Conservation (phyloP, 2,329 filamentous ascomycete genomes). For the Aphanoascus verrucosus region DNA sequence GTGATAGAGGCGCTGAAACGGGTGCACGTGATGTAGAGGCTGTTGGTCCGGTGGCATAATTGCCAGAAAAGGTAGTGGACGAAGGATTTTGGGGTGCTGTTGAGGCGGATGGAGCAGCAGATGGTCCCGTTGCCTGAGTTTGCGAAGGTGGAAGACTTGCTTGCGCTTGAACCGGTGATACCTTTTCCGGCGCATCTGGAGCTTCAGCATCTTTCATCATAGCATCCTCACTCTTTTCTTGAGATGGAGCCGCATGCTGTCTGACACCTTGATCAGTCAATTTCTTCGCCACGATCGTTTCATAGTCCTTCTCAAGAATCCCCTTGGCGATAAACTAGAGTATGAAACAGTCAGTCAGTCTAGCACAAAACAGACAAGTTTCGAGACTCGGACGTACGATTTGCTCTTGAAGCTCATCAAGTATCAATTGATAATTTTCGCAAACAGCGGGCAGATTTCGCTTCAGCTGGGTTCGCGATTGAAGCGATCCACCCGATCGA, state of each 20-base stretch:
- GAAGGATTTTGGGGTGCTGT: background rate
- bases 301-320: constrained; percentile 34
- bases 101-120: background rate
- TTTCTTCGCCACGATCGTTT: constrained; percentile 27
- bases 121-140: background rate
- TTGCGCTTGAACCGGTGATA: background rate
- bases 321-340: constrained; percentile 35
- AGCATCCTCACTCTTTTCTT: background rate
- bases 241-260: background rate
- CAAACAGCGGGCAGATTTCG: constrained; percentile 30
- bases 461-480: constrained; percentile 28
- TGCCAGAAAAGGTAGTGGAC: background rate
- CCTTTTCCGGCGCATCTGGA: background rate
- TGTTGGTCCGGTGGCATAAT: background rate
- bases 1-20: background rate
- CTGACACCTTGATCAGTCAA: constrained; percentile 8
- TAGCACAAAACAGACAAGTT: constrained; percentile 1
- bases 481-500: constrained; percentile 27
- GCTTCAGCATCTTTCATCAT: constrained; percentile 1
- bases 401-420: constrained; percentile 34
- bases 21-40: background rate
- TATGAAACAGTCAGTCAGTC: background rate
- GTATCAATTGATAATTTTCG: constrained; percentile 31
- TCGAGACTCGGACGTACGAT: constrained; percentile 27
- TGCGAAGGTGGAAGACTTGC: background rate